Evolutionary conservation across 225 moss, liverwort and hornwort genomes (phyloP), one percentile per base, ranked within the genome.

Genomic region (Straminergon stramineum): DNA sequence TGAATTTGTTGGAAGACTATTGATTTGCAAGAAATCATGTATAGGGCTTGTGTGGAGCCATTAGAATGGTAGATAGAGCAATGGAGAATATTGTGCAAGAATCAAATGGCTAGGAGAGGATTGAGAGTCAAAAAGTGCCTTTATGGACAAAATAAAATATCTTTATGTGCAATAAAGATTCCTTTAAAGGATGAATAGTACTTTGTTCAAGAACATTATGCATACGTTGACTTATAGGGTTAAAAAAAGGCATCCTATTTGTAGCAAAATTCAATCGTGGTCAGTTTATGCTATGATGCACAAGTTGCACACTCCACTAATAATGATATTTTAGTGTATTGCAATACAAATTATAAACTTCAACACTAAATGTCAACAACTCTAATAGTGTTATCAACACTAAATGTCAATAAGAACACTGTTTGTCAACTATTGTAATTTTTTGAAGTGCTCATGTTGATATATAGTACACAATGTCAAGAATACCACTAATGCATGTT

Each of bases 21-120:
- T 20, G 5, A 30, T 76, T 52, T 48, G 32, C 32, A 76, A 76
- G 20, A 76, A 76, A 78, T 52, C 52, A 76, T 52, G 5, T 21
- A 4, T 4, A 41, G n/a, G 5, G 37, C 22, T 20, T 28, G 17
- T 1, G 0, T 43, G 0, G 16, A 27, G 3, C 6, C 15, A 56
- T 9, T 22, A 55, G 24, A 79, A 0, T 79, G 0, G 2, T 53
- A 15, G 37, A 79, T 31, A 24, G 8, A 79, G 10, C 24, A 15
- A 10, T 37, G 3, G 79, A 79, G 4, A 79, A 22, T 48, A 48
- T 39, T 45, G 75, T 48, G 5, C 30, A 30, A 31, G 75, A 48
- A 17, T 48, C 11, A 31, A 48, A 75, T 48, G 48, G 31, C 30
- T 75, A 45, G 11, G 6, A 45, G 10, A 74, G 17, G 30, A 11